Conservation (phyloP, 2,329 filamentous ascomycete species). For the Trichothecium roseum region DNA sequence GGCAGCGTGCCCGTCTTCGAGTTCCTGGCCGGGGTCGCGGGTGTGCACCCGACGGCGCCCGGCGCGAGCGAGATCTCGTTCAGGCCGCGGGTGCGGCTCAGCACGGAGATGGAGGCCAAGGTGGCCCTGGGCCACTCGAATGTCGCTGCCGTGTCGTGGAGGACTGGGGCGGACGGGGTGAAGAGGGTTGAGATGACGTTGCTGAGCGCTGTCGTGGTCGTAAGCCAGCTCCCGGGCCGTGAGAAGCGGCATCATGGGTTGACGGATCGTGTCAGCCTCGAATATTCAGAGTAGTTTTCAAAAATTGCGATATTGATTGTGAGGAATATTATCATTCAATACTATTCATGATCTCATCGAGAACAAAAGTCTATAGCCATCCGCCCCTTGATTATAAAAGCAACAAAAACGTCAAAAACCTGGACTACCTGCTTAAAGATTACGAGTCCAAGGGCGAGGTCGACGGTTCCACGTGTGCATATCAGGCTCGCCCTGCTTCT, state of each 20-base stretch:
- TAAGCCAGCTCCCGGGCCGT: conserved; percentile 8
- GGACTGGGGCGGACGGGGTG: conserved; percentile 1
- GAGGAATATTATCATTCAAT: no score
- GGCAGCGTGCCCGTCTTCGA: conserved; percentile 10
- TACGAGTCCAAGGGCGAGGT: no score
- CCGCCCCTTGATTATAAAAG: no score
- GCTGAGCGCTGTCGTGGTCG: conserved; percentile 6
- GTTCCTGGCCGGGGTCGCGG: conserved; percentile 8
- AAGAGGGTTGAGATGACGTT: conserved; percentile 8
- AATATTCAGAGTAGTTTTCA: no score
- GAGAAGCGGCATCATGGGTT: conserved; percentile 8
- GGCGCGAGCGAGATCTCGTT: conserved; percentile 14
- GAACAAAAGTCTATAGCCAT: no score
- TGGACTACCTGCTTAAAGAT: no score
- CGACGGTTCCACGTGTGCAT: no score
- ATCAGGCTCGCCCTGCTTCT: no score
- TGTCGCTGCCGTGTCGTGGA: conserved; percentile 13
- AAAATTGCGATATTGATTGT: no score
- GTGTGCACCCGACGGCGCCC: conserved; percentile 3
- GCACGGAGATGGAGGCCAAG: conserved; percentile 11
- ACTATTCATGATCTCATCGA: no score
- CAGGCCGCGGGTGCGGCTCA: conserved; percentile 15
- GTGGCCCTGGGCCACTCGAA: conserved; percentile 14
- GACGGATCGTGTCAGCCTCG: no score
- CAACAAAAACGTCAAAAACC: no score